Percentiles rank a stretch among this genome's conserved stretches.
Conservation (phyloP, 352 stramenopile species). For the Phytophthora pluvialis region DNA sequence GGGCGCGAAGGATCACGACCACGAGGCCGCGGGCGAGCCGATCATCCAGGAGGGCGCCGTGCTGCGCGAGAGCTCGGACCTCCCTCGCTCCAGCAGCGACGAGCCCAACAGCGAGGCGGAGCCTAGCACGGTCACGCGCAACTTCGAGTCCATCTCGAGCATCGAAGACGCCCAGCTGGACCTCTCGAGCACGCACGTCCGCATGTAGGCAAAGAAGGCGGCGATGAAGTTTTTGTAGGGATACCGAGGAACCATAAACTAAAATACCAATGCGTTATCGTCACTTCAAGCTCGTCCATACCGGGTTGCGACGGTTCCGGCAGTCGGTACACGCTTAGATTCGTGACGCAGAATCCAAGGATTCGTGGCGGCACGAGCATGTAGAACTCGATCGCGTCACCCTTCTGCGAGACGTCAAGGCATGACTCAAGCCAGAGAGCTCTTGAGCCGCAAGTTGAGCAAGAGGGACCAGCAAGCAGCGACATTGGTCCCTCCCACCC, state of each 20-base stretch:
- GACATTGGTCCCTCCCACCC: too few relatives aligned
- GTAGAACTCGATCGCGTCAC: too few relatives aligned
- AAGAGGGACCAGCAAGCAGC: too few relatives aligned
- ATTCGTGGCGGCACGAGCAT: too few relatives aligned
- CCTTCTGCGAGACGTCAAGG: too few relatives aligned
- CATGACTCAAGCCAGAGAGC: too few relatives aligned
- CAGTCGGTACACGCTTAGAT: too few relatives aligned
- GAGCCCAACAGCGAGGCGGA: slow-evolving; percentile 17
- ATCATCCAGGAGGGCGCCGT: slow-evolving; percentile 43
- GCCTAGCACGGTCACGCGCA: slow-evolving; percentile 37
- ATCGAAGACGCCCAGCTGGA: slow-evolving; percentile 43
- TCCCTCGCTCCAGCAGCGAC: slow-evolving; percentile 15
- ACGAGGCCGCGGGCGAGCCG: slow-evolving; percentile 11
- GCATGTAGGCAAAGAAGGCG: slow-evolving; percentile 39
- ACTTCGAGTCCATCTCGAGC: slow-evolving; percentile 54
- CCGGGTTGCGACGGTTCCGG: too few relatives aligned
- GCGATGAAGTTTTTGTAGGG: background rate
- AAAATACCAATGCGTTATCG: slow-evolving; percentile 9
- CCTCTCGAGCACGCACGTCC: slow-evolving; percentile 42
- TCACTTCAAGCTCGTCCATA: background rate
- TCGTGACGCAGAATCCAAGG: too few relatives aligned
- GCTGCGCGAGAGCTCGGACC: slow-evolving; percentile 19
- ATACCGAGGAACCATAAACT: slow-evolving; percentile 12
- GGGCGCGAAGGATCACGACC: slow-evolving; percentile 20
- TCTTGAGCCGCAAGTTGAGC: too few relatives aligned